Evolutionary conservation across 1,139 yeast species (phyloP), one percentile per base, ranked within the genome.

Genomic region (Yamadazyma diospyri): DNA sequence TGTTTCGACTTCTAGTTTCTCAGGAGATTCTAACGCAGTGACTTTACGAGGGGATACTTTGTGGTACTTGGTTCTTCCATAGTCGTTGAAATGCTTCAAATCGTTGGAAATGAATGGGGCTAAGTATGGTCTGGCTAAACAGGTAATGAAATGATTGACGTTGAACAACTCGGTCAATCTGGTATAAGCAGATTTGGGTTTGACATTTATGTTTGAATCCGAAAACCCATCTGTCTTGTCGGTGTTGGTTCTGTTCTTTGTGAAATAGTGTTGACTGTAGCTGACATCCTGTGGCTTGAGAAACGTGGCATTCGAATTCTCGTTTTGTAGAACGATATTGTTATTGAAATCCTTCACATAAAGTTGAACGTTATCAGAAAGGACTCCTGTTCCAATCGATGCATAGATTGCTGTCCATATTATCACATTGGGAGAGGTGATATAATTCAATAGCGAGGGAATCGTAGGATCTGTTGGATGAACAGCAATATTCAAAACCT

Each of bases 371-470:
- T 76, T 71, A 40, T 76, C 78, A 0, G 80, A 72, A 8, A 78
- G 57, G 2, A 78, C 76, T 0, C 84, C 85, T 0, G 83, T 70
- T 8, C 89, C 89, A 34, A 81, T 78, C 2, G 88, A 78, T 7
- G 84, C 82, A 65, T 75, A 69, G 8, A 82, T 75, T 0, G 88
- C 97, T 3, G 96, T 84, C 80, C 95, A 78, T 10, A 92, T 83
- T 6, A 92, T 72, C 7, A 89, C 95, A 56, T 92, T 88, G 1
- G 98, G 98, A 0, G 97, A 87, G 0, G 98, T 89, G 27, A 92
- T 77, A 51, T 92, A 89, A 53, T 92, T 92, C 23, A 92, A 64
- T 37, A 92, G 64, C 7, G 88, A 74, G 0, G 96, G 95, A 14
- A 87, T 60, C 7, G 75, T 71, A 33, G 68, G 73, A 43, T 78